Conservation (phyloP, 2,329 filamentous ascomycete species). For the Epichloe scottii region DNA sequence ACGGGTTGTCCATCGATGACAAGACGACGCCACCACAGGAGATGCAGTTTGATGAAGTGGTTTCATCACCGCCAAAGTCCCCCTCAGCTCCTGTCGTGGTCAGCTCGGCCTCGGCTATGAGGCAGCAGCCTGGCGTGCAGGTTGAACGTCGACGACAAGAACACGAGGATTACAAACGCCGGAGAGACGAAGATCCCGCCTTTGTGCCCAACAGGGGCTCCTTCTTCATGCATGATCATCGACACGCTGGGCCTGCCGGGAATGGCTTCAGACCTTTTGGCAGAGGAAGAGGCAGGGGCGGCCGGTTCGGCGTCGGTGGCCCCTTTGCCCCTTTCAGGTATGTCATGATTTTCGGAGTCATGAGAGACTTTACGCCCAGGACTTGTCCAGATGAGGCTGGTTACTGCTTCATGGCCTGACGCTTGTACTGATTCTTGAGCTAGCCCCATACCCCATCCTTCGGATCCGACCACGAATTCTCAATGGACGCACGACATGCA, state of each 20-base stretch:
- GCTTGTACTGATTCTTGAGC: slow-evolving; percentile 16
- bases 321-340: slow-evolving; percentile 52
- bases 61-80: slow-evolving; percentile 26
- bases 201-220: slow-evolving; percentile 90
- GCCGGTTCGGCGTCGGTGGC: slow-evolving; percentile 45
- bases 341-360: slow-evolving; percentile 19
- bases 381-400: neutral
- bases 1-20: slow-evolving; percentile 36
- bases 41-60: slow-evolving; percentile 33
- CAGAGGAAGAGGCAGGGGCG: slow-evolving; percentile 50
- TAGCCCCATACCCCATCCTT: slow-evolving; percentile 30
- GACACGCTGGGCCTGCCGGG: slow-evolving; percentile 61
- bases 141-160: slow-evolving; percentile 67
- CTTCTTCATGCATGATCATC: slow-evolving; percentile 95
- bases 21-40: slow-evolving; percentile 28
- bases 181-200: slow-evolving; percentile 76
- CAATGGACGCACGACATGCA: slow-evolving; percentile 95
- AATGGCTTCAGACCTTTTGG: slow-evolving; percentile 67
- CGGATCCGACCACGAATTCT: slow-evolving; percentile 54
- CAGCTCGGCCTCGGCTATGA: slow-evolving; percentile 36
- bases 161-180: slow-evolving; percentile 82
- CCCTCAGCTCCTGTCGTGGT: slow-evolving; percentile 39
- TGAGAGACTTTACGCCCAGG: neutral
- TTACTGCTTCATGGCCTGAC: neutral
- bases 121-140: slow-evolving; percentile 40